Percentiles rank a stretch among this genome's conserved stretches.
Conservation (phyloP, 495 filamentous ascomycete genomes). For the Neurospora sublineolata region DNA sequence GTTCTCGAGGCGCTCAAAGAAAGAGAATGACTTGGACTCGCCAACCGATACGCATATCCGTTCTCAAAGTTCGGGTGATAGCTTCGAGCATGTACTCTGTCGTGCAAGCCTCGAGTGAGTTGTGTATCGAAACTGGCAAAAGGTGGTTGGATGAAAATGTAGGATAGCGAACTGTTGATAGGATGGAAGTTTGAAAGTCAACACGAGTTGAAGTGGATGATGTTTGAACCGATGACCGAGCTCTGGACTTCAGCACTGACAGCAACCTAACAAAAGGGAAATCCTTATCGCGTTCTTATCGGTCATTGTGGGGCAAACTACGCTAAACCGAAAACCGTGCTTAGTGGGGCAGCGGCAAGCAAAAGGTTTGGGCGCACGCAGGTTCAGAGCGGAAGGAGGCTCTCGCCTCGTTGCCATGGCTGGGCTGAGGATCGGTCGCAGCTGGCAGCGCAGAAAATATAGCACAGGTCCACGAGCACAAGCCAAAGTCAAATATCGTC, state of each 20-base stretch:
- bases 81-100: not conserved
- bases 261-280: not conserved
- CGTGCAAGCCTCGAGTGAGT: not conserved
- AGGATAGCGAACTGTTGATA: not conserved
- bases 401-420: not conserved
- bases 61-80: not conserved
- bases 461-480: not conserved
- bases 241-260: not conserved
- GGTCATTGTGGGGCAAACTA: slow-evolving; percentile 10
- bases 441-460: slow-evolving; percentile 11
- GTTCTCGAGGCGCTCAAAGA: not conserved
- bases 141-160: not conserved
- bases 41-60: not conserved
- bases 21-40: not conserved
- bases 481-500: slow-evolving; percentile 18
- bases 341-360: not conserved
- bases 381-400: not conserved
- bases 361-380: not conserved
- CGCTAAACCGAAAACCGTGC: slow-evolving; percentile 6
- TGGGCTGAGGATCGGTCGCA: not conserved
- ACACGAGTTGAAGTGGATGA: not conserved
- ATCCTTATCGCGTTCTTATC: slow-evolving; percentile 16
- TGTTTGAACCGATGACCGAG: not conserved
- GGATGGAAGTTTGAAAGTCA: not conserved
- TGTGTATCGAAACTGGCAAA: not conserved